A percentile compares a stretch with the other conserved stretches of the same genome.
Conservation (phyloP, 306 rosid genomes). For the Begonia peltatifolia region DNA sequence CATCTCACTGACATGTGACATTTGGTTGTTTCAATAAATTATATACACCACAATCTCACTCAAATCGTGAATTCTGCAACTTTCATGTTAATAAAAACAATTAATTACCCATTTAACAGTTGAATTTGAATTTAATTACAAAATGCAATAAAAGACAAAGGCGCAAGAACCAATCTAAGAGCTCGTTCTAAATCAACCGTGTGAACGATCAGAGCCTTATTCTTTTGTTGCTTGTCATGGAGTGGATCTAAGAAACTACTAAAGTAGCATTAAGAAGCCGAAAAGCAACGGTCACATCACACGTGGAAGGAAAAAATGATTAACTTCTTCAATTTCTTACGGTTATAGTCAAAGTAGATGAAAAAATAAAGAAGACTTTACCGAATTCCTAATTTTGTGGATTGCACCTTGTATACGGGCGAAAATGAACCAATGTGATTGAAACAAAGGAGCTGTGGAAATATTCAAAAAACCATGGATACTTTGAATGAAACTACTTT, state of each 20-base stretch:
- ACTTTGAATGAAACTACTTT: no score
- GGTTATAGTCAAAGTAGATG: constrained; percentile 7
- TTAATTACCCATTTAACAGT: no score
- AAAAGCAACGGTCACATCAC: constrained; percentile 59
- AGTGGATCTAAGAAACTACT: constrained; percentile 83
- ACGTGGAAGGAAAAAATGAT: constrained; percentile 20
- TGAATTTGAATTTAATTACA: no score
- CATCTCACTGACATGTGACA: no score
- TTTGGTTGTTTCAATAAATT: no score
- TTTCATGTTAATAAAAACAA: no score
- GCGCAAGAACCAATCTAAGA: no score
- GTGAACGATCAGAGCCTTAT: constrained; percentile 40
- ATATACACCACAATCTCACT: no score
- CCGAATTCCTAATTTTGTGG: constrained; percentile 88
- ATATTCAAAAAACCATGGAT: no score
- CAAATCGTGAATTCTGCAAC: no score
- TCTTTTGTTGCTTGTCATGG: constrained; percentile 95
- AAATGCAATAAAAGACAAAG: no score
- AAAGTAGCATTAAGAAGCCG: constrained; percentile 91
- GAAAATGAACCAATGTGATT: constrained; percentile 81
- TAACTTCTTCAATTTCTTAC: constrained; percentile 2
- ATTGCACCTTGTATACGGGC: constrained; percentile 93
- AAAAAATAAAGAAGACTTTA: constrained; percentile 24
- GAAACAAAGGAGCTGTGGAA: constrained; percentile 23
- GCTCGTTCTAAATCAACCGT: no score